Conservation (phyloP, 768 basidiomycete genomes). For the Phlebiopsis gigantea region DNA sequence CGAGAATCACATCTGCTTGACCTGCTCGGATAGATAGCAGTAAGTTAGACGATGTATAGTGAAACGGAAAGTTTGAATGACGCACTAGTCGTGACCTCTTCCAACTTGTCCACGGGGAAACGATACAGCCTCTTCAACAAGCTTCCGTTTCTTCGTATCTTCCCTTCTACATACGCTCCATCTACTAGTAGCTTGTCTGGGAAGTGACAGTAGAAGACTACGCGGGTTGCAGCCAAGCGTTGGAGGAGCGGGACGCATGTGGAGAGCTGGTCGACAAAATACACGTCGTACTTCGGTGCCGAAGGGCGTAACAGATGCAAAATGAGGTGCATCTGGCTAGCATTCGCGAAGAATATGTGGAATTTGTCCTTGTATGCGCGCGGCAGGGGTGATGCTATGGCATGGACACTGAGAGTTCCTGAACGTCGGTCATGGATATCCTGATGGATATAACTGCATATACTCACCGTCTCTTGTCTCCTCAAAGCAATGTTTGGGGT, state of each 20-base stretch:
- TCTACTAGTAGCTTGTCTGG: slow-evolving; percentile 89
- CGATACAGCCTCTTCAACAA: slow-evolving; percentile 76
- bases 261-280: slow-evolving; percentile 92
- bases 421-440: not conserved
- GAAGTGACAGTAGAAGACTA: slow-evolving; percentile 98
- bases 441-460: not conserved
- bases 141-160: slow-evolving; percentile 34
- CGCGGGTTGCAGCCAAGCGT: slow-evolving; percentile 58
- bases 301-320: slow-evolving; percentile 49
- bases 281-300: slow-evolving; percentile 67
- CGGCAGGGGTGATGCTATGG: slow-evolving; percentile 72
- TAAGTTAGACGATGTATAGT: not conserved
- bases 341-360: slow-evolving; percentile 86
- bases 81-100: slow-evolving; percentile 86
- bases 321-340: slow-evolving; percentile 82
- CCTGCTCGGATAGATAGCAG: slow-evolving; percentile 35
- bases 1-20: slow-evolving; percentile 86
- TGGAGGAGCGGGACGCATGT: slow-evolving; percentile 86
- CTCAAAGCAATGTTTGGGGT: slow-evolving; percentile 83
- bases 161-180: slow-evolving; percentile 58
- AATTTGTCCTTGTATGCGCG: slow-evolving; percentile 75
- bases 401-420: slow-evolving; percentile 80
- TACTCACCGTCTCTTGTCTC: slow-evolving; percentile 84
- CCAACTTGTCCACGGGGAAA: slow-evolving; percentile 83
- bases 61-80: too few relatives aligned